A percentile compares a stretch with the other conserved stretches of the same genome.
These are phyloP conservation scores for Solanum dulcamara DNA, from an alignment of 257 asterid genomes.

Conservation along the genomic window DNA sequence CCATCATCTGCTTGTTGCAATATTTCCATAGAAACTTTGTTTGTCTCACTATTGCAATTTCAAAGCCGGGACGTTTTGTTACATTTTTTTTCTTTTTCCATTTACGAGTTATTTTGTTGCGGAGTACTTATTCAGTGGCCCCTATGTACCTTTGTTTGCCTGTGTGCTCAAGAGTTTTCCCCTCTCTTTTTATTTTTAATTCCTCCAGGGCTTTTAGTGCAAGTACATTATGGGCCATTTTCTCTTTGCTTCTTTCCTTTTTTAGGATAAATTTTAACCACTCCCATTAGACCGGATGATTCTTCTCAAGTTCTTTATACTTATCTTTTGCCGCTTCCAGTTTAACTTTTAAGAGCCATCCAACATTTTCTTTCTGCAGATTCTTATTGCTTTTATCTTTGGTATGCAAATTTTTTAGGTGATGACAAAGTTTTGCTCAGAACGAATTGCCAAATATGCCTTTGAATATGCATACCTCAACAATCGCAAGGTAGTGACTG, in stretches of 20 bases:
- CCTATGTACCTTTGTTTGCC: not conserved
- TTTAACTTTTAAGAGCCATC: not conserved
- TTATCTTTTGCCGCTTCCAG: not conserved
- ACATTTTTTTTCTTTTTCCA: not conserved
- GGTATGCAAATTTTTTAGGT: constrained; percentile 35
- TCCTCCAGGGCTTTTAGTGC: not conserved
- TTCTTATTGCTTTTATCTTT: not conserved
- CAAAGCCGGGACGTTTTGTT: not conserved
- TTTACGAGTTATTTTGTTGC: not conserved
- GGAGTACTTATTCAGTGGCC: not conserved
- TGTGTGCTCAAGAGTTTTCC: not conserved
- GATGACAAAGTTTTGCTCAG: constrained; percentile 95
- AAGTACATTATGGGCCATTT: not conserved
- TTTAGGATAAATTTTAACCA: not conserved
- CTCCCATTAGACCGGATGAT: not conserved
- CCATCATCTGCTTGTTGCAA: not conserved
- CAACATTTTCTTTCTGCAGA: not conserved
- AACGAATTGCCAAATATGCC: constrained; percentile 89
- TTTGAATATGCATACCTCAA: constrained; percentile 97
- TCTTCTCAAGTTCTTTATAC: not conserved
- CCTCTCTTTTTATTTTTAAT: not conserved
- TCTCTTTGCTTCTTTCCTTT: not conserved
- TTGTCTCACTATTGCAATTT: not conserved
- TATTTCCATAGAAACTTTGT: not conserved
- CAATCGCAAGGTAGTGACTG: constrained; percentile 90